Evolutionary conservation across 495 filamentous ascomycete genomes (phyloP).

Genomic region (Apodospora peruviana): DNA sequence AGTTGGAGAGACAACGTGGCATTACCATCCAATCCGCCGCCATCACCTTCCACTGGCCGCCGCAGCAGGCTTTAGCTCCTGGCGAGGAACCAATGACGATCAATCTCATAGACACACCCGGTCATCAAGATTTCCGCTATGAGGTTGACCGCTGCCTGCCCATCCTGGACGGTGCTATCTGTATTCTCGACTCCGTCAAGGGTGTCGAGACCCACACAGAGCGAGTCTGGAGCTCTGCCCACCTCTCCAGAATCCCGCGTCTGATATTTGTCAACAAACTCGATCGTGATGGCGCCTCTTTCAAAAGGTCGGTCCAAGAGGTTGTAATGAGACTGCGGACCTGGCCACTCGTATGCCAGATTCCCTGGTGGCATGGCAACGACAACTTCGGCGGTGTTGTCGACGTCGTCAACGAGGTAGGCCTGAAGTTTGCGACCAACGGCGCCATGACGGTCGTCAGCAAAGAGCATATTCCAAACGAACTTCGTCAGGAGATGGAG

Average conservation of each 20-base stretch:
- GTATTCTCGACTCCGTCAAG: conserved; percentile 93
- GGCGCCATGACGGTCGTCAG: conserved; percentile 55
- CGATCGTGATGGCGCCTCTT: conserved; percentile 89
- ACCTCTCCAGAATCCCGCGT: conserved; percentile 75
- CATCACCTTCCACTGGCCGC: conserved; percentile 85
- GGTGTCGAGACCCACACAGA: conserved; percentile 98
- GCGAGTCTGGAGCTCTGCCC: conserved; percentile 91
- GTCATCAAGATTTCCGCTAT: conserved; percentile 97
- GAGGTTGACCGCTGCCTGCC: conserved; percentile 91
- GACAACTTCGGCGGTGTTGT: conserved; percentile 75
- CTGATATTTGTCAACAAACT: conserved; percentile 94
- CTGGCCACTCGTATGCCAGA: conserved; percentile 88
- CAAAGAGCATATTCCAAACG: conserved; percentile 24
- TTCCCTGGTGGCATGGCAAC: conserved; percentile 88
- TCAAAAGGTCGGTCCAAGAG: conserved; percentile 79
- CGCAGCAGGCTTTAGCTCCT: conserved; percentile 22
- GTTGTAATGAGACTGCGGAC: conserved; percentile 71
- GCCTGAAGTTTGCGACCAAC: conserved; percentile 41
- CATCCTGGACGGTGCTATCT: conserved; percentile 90
- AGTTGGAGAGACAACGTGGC: conserved; percentile 85
- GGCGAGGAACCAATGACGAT: conserved; percentile 50
- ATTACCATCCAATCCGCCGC: conserved; percentile 98
- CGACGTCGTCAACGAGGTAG: conserved; percentile 62
- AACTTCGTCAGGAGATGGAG: conserved; percentile 64
- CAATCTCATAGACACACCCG: conserved; percentile 96